phyloP scores from a whole-genome alignment of 164 flowering plant species.

The Tetrastigma voinierianum region DNA sequence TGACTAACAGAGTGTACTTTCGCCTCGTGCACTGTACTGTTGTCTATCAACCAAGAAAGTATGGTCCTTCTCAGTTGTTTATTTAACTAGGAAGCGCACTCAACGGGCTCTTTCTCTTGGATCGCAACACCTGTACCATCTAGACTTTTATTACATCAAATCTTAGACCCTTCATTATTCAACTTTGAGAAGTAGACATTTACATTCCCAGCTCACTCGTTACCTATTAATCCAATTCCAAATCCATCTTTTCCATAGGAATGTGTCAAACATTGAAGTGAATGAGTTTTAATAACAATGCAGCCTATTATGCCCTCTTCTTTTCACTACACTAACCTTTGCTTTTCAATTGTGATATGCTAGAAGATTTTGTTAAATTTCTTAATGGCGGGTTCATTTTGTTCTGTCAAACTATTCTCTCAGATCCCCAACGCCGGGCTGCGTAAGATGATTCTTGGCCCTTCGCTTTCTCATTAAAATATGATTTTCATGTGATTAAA shows the following conservation, averaged over 20 bases:
- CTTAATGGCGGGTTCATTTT: slow-evolving; percentile 4
- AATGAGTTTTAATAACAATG: slow-evolving; percentile 6
- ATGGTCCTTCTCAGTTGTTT: slow-evolving; percentile 49
- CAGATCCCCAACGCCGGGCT: slow-evolving; percentile 1
- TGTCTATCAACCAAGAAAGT: slow-evolving; percentile 83
- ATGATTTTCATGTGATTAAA: background rate
- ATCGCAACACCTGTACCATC: slow-evolving; percentile 31
- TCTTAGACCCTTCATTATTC: slow-evolving; percentile 22
- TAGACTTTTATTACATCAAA: background rate
- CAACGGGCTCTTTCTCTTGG: slow-evolving; percentile 55
- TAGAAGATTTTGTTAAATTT: slow-evolving; percentile 5
- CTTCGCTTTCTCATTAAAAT: slow-evolving; percentile 3
- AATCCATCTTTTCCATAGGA: slow-evolving; percentile 10
- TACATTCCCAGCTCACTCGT: background rate
- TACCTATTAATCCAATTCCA: background rate
- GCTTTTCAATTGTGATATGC: slow-evolving; percentile 1
- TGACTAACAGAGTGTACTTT: slow-evolving; percentile 45
- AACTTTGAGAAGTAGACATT: slow-evolving; percentile 2
- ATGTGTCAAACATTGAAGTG: slow-evolving; percentile 6
- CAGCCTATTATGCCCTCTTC: slow-evolving; percentile 14
- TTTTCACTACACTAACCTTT: slow-evolving; percentile 13
- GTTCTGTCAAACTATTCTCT: slow-evolving; percentile 7
- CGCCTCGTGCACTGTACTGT: slow-evolving; percentile 48
- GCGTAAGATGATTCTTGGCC: slow-evolving; percentile 7
- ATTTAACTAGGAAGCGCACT: slow-evolving; percentile 23